Percentiles rank a stretch among this genome's conserved stretches.
phyloP scores from a whole-genome alignment of 2,329 filamentous ascomycete genomes.

The Monilinia fructigena region DNA sequence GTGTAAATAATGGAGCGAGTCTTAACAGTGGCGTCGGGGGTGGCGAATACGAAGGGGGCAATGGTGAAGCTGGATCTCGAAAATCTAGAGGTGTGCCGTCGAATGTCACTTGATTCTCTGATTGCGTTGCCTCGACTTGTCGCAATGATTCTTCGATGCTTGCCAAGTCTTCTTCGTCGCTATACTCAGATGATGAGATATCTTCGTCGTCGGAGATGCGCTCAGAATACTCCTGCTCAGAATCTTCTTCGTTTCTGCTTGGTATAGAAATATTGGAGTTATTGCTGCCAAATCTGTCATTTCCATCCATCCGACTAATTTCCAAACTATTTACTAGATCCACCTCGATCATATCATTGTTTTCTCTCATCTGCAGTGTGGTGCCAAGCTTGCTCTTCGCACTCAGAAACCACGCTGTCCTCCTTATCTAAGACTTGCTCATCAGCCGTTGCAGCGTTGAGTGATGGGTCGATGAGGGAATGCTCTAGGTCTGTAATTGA shows the following conservation, averaged over 20 bases:
- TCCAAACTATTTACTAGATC: not conserved
- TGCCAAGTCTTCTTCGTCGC: not conserved
- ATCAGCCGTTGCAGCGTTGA: not conserved
- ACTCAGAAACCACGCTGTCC: too few species aligned
- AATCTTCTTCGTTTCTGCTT: not conserved
- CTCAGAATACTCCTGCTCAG: not conserved
- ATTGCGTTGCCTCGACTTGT: too few species aligned
- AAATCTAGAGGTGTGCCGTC: not conserved
- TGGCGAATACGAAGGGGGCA: slow-evolving; percentile 3
- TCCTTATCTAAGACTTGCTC: not conserved
- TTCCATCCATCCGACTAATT: not conserved
- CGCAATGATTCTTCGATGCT: not conserved
- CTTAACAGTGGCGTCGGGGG: not conserved
- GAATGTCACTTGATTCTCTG: not conserved
- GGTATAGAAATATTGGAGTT: not conserved
- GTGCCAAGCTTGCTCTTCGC: not conserved
- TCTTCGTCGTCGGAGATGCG: not conserved
- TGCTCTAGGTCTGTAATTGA: not conserved
- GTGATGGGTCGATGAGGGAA: not conserved
- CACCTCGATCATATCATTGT: not conserved
- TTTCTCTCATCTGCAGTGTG: not conserved
- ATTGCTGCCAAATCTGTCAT: not conserved
- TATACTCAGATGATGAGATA: not conserved
- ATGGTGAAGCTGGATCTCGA: not conserved
- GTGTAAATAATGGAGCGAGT: not conserved